Evolutionary conservation across 2,329 filamentous ascomycete species (phyloP).

Genomic region (Colletotrichum sp.): DNA sequence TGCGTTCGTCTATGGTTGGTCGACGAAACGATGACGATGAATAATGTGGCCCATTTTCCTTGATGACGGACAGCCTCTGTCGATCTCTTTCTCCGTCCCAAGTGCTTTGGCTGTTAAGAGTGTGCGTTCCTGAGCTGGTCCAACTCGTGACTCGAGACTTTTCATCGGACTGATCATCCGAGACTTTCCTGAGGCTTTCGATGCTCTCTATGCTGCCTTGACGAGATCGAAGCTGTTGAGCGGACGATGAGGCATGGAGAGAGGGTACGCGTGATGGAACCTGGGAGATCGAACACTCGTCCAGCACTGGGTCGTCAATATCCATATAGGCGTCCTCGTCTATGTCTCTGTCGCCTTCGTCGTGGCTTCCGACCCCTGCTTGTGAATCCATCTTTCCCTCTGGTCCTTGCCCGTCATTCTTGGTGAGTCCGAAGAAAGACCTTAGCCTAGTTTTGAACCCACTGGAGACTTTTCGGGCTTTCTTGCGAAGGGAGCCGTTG

Average conservation of each 20-base stretch:
- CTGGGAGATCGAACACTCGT: constrained; percentile 50
- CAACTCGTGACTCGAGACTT: constrained; percentile 76
- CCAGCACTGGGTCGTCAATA: constrained; percentile 38
- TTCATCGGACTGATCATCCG: constrained; percentile 54
- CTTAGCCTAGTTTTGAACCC: constrained; percentile 67
- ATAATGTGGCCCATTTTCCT: constrained; percentile 55
- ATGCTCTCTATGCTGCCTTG: constrained; percentile 61
- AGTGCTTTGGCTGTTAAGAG: constrained; percentile 48
- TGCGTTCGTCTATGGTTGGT: constrained; percentile 27
- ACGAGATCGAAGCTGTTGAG: constrained; percentile 54
- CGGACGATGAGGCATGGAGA: constrained; percentile 51
- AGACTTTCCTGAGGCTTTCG: constrained; percentile 40
- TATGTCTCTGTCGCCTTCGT: constrained; percentile 26
- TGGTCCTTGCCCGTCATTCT: constrained; percentile 36
- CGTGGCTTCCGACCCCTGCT: not conserved
- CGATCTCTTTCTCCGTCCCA: constrained; percentile 49
- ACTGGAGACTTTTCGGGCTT: constrained; percentile 66
- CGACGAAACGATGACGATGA: constrained; percentile 42
- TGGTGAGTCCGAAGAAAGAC: constrained; percentile 55
- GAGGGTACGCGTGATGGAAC: constrained; percentile 56
- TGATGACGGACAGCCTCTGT: constrained; percentile 69
- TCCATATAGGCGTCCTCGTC: constrained; percentile 33
- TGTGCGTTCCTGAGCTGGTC: constrained; percentile 67
- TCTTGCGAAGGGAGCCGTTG: constrained; percentile 45
- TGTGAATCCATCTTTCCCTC: not conserved